Evolutionary conservation across 1,284 basidiomycete species (phyloP).

Genomic region (Gomphus bonarii): DNA sequence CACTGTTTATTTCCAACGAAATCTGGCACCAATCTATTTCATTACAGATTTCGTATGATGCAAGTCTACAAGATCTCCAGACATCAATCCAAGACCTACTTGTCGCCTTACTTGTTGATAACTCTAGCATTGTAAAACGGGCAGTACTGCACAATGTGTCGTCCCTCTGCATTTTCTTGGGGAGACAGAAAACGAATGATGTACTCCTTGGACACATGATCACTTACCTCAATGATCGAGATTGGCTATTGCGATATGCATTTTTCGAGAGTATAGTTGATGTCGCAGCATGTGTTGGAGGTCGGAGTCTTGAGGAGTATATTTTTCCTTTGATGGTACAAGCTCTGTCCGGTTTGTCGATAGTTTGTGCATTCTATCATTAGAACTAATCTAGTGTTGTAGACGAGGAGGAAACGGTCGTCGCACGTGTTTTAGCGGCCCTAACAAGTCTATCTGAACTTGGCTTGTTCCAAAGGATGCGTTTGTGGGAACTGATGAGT

Average conservation of each 20-base stretch:
- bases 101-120: conserved; percentile 64
- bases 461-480: conserved; percentile 81
- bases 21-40: not conserved
- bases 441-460: conserved; percentile 81
- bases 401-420: conserved; percentile 94
- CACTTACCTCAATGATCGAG: conserved; percentile 93
- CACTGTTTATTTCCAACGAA: conserved; percentile 13
- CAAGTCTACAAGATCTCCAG: conserved; percentile 79
- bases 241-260: conserved; percentile 84
- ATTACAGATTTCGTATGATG: conserved; percentile 76
- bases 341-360: conserved; percentile 67
- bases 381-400: not conserved
- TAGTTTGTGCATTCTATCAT: not conserved
- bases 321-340: conserved; percentile 94
- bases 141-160: conserved; percentile 75
- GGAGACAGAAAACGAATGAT: conserved; percentile 88
- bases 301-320: conserved; percentile 77
- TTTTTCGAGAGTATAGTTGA: conserved; percentile 96
- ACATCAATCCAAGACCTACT: conserved; percentile 82
- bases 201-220: conserved; percentile 96
- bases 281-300: conserved; percentile 87
- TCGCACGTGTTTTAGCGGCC: conserved; percentile 78
- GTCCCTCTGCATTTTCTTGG: conserved; percentile 87
- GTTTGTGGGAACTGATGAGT: conserved; percentile 91
- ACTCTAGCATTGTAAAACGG: conserved; percentile 67